Evolutionary conservation across 768 basidiomycete genomes (phyloP).

Genomic region (Lactarius akahatsu): DNA sequence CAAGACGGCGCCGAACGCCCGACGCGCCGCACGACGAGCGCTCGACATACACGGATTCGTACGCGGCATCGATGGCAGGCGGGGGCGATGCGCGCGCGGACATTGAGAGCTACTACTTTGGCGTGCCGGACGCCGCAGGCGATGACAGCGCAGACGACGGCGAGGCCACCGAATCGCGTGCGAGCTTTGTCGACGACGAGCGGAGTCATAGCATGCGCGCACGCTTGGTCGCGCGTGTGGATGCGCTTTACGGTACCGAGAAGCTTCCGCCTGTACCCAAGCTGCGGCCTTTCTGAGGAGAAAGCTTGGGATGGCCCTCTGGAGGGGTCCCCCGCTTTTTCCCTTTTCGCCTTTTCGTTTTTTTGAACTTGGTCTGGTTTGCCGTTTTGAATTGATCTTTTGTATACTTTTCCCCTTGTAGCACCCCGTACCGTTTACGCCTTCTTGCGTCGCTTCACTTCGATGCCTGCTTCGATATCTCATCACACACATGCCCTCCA

Average conservation of each 20-base stretch:
- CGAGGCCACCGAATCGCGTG: conserved; percentile 6
- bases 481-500: background rate
- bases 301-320: background rate
- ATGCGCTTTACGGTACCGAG: conserved; percentile 13
- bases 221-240: conserved; percentile 19
- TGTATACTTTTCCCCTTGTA: background rate
- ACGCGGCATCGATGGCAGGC: background rate
- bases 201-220: conserved; percentile 13
- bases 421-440: background rate
- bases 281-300: conserved; percentile 13
- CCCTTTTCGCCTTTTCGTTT: background rate
- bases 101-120: conserved; percentile 14
- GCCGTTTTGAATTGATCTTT: background rate
- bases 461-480: background rate
- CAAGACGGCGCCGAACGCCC: background rate
- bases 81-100: conserved; percentile 6
- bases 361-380: background rate
- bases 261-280: conserved; percentile 23
- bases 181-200: conserved; percentile 24
- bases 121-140: background rate
- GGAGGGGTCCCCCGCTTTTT: background rate
- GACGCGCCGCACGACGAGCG: conserved; percentile 24
- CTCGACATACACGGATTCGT: conserved; percentile 19
- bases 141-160: background rate
- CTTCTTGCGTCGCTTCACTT: background rate